These are phyloP conservation scores for Arthrobotrys sphaeroides DNA, from an alignment of 2,329 filamentous ascomycete species.

Conservation along the genomic window DNA sequence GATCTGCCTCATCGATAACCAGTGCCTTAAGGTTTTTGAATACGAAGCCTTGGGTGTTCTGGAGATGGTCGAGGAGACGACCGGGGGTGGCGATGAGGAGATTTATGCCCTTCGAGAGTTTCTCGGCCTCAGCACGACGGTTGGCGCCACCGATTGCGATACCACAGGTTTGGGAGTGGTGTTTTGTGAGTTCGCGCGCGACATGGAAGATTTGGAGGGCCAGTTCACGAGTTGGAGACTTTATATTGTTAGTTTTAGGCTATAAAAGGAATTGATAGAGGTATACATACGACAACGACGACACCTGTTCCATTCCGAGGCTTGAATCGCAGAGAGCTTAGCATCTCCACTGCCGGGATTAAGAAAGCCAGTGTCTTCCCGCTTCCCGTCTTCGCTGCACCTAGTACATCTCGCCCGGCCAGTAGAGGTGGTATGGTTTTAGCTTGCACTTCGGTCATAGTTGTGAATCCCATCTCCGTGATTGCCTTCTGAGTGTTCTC, in stretches of 20 bases:
- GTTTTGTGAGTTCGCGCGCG: constrained; percentile 87
- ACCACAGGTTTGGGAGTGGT: constrained; percentile 93
- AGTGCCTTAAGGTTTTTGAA: constrained; percentile 94
- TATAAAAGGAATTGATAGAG: neutral
- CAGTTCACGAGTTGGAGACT: constrained; percentile 91
- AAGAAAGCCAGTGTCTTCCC: constrained; percentile 96
- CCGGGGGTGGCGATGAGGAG: constrained; percentile 93
- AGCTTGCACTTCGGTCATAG: constrained; percentile 94
- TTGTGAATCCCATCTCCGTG: constrained; percentile 88
- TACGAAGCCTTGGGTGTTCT: constrained; percentile 86
- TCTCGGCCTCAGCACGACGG: constrained; percentile 84
- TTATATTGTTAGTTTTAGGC: constrained; percentile 58
- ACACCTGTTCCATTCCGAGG: constrained; percentile 92
- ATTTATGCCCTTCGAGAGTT: constrained; percentile 93
- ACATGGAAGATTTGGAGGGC: constrained; percentile 97
- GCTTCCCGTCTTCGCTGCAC: constrained; percentile 93
- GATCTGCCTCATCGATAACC: constrained; percentile 95
- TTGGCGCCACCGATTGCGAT: constrained; percentile 98
- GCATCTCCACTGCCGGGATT: constrained; percentile 92
- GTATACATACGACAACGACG: constrained; percentile 68
- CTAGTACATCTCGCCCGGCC: constrained; percentile 77
- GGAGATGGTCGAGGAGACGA: constrained; percentile 88
- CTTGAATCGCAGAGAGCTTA: constrained; percentile 90
- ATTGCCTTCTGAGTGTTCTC: constrained; percentile 90
- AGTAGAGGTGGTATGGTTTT: constrained; percentile 86